These are phyloP conservation scores for Candida tibetensis DNA, from an alignment of 805 yeast genomes.

Conservation along the genomic window DNA sequence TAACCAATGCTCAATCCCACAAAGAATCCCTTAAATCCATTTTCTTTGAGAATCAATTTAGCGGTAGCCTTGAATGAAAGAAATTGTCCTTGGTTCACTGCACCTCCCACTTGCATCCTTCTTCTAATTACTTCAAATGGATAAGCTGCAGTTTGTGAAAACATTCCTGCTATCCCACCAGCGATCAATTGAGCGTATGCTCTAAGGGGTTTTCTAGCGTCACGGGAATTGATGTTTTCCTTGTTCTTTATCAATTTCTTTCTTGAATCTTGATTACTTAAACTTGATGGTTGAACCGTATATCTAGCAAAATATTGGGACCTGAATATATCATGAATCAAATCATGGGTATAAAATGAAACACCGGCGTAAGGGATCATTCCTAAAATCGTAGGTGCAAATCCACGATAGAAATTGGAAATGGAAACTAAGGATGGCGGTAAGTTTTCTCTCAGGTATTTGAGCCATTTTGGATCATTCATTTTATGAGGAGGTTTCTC, in stretches of 20 bases:
- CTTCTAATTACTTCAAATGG: slow-evolving; percentile 95
- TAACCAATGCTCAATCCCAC: slow-evolving; percentile 96
- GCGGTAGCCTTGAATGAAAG: slow-evolving; percentile 55
- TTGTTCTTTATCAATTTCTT: slow-evolving; percentile 9
- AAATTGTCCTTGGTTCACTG: slow-evolving; percentile 57
- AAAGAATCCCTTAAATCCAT: slow-evolving; percentile 84
- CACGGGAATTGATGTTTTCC: slow-evolving; percentile 27
- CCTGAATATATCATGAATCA: slow-evolving; percentile 81
- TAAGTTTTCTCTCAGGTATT: slow-evolving; percentile 28
- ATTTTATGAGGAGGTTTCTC: slow-evolving; percentile 36
- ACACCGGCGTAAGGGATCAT: slow-evolving; percentile 99
- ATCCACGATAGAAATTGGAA: slow-evolving; percentile 88
- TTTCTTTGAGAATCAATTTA: slow-evolving; percentile 58
- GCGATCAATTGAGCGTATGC: slow-evolving; percentile 93
- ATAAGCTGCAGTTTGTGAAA: slow-evolving; percentile 93
- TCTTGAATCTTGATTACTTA: slow-evolving; percentile 2
- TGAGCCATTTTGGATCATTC: slow-evolving; percentile 38
- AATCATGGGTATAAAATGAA: slow-evolving; percentile 90
- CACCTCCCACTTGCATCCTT: slow-evolving; percentile 93
- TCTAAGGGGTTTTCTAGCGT: slow-evolving; percentile 61
- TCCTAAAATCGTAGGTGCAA: slow-evolving; percentile 88
- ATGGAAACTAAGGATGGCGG: slow-evolving; percentile 35
- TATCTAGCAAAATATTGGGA: slow-evolving; percentile 52
- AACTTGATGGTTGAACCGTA: slow-evolving; percentile 35
- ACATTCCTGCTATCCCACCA: slow-evolving; percentile 95